Percentiles rank a stretch among this genome's conserved stretches.
These are phyloP conservation scores for Fusarium sacchari DNA, from an alignment of 2,329 filamentous ascomycete genomes.

Conservation along the genomic window DNA sequence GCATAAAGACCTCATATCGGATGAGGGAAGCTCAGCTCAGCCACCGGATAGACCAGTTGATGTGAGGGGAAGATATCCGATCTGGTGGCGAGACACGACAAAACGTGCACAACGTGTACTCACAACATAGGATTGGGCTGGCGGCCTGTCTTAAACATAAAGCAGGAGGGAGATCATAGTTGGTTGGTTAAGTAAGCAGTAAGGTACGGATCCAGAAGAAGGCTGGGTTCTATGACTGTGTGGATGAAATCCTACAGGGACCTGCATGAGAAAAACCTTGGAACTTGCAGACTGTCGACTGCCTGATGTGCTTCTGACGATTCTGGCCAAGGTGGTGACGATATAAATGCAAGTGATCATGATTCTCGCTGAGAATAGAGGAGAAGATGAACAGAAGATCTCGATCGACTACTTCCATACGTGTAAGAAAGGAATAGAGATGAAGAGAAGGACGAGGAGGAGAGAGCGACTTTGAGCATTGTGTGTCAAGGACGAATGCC, in stretches of 20 bases:
- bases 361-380: background rate
- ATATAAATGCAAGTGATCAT: background rate
- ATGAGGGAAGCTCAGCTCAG: constrained; percentile 13
- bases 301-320: background rate
- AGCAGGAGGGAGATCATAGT: background rate
- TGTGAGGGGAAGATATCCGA: constrained; percentile 14
- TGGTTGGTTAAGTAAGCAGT: background rate
- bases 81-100: constrained; percentile 18
- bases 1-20: constrained; percentile 6
- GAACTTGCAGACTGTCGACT: background rate
- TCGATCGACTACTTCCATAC: background rate
- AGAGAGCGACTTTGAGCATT: background rate
- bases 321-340: background rate
- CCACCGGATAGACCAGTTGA: constrained; percentile 6
- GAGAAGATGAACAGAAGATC: background rate
- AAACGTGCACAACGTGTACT: constrained; percentile 13
- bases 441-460: background rate
- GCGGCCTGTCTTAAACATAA: constrained; percentile 11
- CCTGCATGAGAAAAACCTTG: constrained; percentile 18
- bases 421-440: background rate
- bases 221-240: constrained; percentile 10
- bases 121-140: background rate
- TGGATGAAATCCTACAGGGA: background rate
- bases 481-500: background rate
- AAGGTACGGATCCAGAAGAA: background rate